These are phyloP conservation scores for Circinella umbellata DNA, from an alignment of 371 early-diverging fungal species.

Conservation along the genomic window DNA sequence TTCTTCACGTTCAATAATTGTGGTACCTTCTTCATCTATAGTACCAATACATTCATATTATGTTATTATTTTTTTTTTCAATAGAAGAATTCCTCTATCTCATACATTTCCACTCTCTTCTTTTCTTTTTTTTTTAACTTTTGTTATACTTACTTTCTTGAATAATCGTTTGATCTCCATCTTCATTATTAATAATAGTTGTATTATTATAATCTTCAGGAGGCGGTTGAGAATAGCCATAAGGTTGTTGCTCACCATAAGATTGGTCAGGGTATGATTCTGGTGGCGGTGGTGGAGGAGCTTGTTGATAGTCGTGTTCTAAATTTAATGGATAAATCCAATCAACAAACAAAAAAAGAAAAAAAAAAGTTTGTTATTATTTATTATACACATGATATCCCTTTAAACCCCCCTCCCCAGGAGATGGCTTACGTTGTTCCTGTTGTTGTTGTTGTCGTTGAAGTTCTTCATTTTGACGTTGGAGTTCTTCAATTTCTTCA, in stretches of 20 bases:
- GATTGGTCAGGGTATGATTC: conserved; percentile 10
- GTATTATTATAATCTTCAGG: conserved; percentile 24
- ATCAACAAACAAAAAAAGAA: neutral
- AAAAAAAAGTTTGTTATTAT: neutral
- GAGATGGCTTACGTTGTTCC: conserved; percentile 24
- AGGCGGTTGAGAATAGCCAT: conserved; percentile 10
- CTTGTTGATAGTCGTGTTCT: conserved; percentile 11
- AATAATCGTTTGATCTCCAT: conserved; percentile 41
- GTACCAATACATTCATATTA: neutral
- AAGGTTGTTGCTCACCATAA: conserved; percentile 5
- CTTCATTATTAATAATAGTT: conserved; percentile 45
- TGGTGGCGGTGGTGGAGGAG: conserved; percentile 20
- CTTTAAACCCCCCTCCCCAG: neutral
- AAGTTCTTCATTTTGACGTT: conserved; percentile 19
- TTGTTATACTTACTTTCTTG: conserved; percentile 24
- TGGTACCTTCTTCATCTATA: conserved; percentile 19
- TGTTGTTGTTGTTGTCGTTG: conserved; percentile 22
- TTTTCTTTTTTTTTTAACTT: no score
- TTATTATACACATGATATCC: no score
- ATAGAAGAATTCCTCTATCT: no score
- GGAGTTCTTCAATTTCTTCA: conserved; percentile 25
- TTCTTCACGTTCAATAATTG: conserved; percentile 18
- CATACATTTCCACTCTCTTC: no score
- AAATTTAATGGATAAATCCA: neutral
- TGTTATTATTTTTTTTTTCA: no score